Conservation (phyloP, 2,329 filamentous ascomycete genomes). For the Pyrenochaeta sp. region DNA sequence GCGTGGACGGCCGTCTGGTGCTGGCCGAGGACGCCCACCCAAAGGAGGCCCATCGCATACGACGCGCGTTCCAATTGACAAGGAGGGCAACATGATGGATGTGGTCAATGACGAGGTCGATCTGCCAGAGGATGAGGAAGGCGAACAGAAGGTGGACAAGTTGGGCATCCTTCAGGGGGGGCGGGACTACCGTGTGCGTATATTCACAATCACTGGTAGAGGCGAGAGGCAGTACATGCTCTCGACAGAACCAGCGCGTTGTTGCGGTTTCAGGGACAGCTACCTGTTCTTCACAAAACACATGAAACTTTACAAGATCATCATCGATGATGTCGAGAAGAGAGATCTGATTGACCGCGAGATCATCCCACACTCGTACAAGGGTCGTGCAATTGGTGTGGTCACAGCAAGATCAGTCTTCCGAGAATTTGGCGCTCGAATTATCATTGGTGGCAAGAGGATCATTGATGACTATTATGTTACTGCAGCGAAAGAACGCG, state of each 20-base stretch:
- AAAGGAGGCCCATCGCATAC: conserved; percentile 78
- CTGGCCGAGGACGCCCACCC: conserved; percentile 75
- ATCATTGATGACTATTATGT: conserved; percentile 92
- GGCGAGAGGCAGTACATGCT: conserved; percentile 94
- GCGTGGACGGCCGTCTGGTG: conserved; percentile 58
- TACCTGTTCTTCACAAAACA: conserved; percentile 99
- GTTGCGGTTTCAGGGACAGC: conserved; percentile 95
- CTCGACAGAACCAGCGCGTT: conserved; percentile 95
- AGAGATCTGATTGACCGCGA: conserved; percentile 93
- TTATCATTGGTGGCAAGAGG: conserved; percentile 88
- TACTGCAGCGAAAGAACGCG: conserved; percentile 75
- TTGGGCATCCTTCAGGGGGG: conserved; percentile 81
- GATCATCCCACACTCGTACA: conserved; percentile 98
- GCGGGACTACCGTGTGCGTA: conserved; percentile 92
- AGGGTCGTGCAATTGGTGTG: conserved; percentile 95
- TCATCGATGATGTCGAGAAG: conserved; percentile 97
- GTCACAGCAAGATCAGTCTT: conserved; percentile 97
- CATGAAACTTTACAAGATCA: conserved; percentile 95
- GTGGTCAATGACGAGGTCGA: conserved; percentile 92
- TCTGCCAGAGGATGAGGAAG: conserved; percentile 84
- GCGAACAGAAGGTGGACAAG: conserved; percentile 94
- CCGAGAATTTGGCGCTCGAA: conserved; percentile 92
- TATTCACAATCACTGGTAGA: conserved; percentile 87
- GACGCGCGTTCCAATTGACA: conserved; percentile 86
- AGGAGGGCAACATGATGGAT: conserved; percentile 90